phyloP scores from a whole-genome alignment of 2,329 filamentous ascomycete genomes.

The Blumeria graminis region DNA sequence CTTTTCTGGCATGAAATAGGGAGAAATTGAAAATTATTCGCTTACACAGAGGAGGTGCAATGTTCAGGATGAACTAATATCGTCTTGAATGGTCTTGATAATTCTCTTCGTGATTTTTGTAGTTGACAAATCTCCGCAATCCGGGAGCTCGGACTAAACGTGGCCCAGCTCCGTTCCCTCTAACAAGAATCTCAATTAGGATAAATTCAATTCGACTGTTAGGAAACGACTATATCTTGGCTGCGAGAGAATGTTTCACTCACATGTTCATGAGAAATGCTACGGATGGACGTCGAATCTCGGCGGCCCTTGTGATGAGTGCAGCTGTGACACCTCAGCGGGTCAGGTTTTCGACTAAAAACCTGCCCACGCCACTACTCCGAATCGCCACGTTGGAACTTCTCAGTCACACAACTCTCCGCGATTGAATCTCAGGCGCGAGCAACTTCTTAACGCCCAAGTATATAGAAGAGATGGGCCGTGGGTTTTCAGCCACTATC shows the following conservation, averaged over 20 bases:
- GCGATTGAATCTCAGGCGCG: too few relatives aligned
- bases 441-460: too few relatives aligned
- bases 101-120: neutral
- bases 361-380: too few relatives aligned
- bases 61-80: neutral
- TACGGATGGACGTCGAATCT: too few relatives aligned
- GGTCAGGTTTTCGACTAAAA: too few relatives aligned
- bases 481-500: too few relatives aligned
- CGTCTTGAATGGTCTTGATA: neutral
- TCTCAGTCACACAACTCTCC: too few relatives aligned
- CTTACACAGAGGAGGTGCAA: neutral
- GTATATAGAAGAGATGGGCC: too few relatives aligned
- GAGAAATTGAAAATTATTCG: neutral
- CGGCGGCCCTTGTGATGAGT: too few relatives aligned
- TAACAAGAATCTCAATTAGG: neutral
- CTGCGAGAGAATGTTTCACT: neutral
- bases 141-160: neutral
- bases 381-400: too few relatives aligned
- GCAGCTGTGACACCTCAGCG: too few relatives aligned
- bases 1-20: neutral
- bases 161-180: neutral
- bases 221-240: neutral
- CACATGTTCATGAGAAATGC: too few relatives aligned
- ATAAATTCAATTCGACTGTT: neutral
- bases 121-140: neutral